These are phyloP conservation scores for Ceratocystis lukuohia DNA, from an alignment of 2,329 filamentous ascomycete species.

Conservation along the genomic window DNA sequence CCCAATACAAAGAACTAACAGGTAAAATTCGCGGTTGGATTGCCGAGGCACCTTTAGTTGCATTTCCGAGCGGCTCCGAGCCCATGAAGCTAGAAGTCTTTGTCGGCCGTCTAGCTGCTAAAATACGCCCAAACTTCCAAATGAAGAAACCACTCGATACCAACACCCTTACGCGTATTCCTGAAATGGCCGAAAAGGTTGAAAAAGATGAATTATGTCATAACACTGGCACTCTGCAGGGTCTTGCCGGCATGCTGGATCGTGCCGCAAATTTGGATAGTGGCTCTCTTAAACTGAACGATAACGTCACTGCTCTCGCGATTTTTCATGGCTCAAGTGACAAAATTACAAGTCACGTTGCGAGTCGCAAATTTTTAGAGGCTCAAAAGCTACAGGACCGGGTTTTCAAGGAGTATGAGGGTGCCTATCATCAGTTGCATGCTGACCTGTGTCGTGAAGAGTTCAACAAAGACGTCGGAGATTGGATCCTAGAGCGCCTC, in stretches of 20 bases:
- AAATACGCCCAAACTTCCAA: conserved; percentile 53
- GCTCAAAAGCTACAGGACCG: conserved; percentile 49
- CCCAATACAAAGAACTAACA: conserved; percentile 40
- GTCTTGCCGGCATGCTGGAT: conserved; percentile 63
- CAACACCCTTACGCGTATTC: conserved; percentile 53
- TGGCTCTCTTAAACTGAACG: conserved; percentile 40
- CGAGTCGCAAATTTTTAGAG: conserved; percentile 51
- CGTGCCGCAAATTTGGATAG: conserved; percentile 47
- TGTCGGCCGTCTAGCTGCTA: conserved; percentile 53
- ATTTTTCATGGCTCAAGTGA: conserved; percentile 68
- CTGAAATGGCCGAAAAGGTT: conserved; percentile 46
- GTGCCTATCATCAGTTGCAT: conserved; percentile 65
- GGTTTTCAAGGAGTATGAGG: conserved; percentile 59
- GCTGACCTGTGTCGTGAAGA: conserved; percentile 42
- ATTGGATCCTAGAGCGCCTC: conserved; percentile 47
- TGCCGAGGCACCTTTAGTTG: conserved; percentile 66
- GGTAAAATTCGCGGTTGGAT: conserved; percentile 57
- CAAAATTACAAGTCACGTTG: conserved; percentile 50
- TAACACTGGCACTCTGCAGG: conserved; percentile 74
- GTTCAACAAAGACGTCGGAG: conserved; percentile 45
- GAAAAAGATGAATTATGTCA: conserved; percentile 59
- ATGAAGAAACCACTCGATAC: conserved; percentile 52
- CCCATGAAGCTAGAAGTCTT: conserved; percentile 51
- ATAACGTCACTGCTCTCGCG: conserved; percentile 50
- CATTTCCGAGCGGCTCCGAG: conserved; percentile 50